Conservation (phyloP, 257 asterid species). For the Solanum corneliomulleri region DNA sequence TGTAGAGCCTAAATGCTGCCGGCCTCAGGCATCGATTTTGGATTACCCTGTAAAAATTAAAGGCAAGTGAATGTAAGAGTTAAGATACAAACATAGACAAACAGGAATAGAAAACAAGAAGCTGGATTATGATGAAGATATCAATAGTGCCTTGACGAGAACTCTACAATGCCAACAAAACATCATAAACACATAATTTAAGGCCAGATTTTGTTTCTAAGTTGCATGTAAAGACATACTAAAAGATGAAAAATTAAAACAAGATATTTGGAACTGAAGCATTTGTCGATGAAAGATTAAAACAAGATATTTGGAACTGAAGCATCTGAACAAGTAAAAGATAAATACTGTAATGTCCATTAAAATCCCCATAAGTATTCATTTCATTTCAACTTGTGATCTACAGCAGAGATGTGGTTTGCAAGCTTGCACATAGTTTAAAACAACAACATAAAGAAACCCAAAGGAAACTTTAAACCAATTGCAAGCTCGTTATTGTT, state of each 20-base stretch:
- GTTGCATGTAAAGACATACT: neutral
- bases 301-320: neutral
- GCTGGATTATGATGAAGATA: neutral
- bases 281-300: neutral
- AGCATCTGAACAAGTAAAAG: neutral
- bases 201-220: neutral
- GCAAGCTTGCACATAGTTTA: neutral
- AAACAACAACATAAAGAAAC: neutral
- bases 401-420: neutral
- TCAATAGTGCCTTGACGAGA: neutral
- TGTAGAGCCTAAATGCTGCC: slow-evolving; percentile 75
- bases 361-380: neutral
- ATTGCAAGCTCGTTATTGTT: neutral
- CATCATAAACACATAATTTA: neutral
- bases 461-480: neutral
- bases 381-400: neutral
- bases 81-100: neutral
- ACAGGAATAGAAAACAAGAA: neutral
- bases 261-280: neutral
- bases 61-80: neutral
- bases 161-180: neutral
- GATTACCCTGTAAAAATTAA: slow-evolving; percentile 49
- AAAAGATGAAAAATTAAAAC: neutral
- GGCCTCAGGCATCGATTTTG: slow-evolving; percentile 63
- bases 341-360: neutral